Base-by-base conservation (phyloP, 306 rosid species). In the Vachellia collinsii region DNA sequence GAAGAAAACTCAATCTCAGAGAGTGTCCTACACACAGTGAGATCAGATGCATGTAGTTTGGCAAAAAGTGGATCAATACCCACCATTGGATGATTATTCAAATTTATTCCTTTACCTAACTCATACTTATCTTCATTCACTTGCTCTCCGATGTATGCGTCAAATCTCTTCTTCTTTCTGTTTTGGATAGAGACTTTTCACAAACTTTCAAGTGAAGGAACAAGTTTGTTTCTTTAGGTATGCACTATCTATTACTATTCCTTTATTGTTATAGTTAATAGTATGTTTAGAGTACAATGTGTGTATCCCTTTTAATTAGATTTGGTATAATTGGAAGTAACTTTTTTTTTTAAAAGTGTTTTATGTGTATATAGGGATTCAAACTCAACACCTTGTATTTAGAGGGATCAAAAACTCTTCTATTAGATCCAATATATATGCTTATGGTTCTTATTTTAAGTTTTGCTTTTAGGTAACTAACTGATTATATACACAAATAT, bases 31-130 rank as follows among this genome's bases (percentile, higher is more conserved):
- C 63, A 5, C n/a, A 41, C 43, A 36, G 16, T 8, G 25, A 41
- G 12, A 56, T 23, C 34, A 20, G 9, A 53, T 43, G 39, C 63
- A 44, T 44, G 42, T 16, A 47, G 72, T 75, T 73, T 67, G 76
- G 80, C 14, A 62, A 83, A 74, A 56, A 5, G 62, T 59, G 75
- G 74, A 78, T 42, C 77, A 81, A 50, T 7, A 36, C 9, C 77
- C 39, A 34, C 56, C 70, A 64, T 23, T 20, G 23, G 17, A 1
- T 59, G 16, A 48, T 48, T 48, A 62, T 47, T 37, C 61, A 7
- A 71, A 36, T 61, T 43, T 71, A 42, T 43, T 58, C n/a, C 9
- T 37, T 47, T 61, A 59, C 83, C 64, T 47, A 8, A 61, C 34
- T 62, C 51, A 22, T 36, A 25, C 47, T 11, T 59, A 59, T 61